Evolutionary conservation across 2,329 filamentous ascomycete genomes (phyloP).

Genomic region (Drechslerella coelobrocha): DNA sequence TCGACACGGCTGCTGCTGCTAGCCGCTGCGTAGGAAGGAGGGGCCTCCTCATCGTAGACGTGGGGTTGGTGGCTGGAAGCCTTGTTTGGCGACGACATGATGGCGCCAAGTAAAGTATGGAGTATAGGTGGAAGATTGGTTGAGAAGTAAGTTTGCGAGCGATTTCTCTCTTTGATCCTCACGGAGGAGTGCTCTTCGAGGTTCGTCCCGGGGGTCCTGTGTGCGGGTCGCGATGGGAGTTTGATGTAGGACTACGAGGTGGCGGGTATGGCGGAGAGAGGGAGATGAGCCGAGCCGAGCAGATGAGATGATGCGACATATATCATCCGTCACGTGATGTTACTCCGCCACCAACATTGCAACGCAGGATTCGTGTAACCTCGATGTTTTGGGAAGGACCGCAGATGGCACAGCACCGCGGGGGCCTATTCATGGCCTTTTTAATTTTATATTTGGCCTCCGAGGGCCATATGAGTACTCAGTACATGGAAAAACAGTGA

Average conservation of each 20-base stretch:
- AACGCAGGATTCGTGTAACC: neutral
- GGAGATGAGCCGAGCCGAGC: neutral
- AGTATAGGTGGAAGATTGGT: neutral
- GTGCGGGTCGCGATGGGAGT: slow-evolving; percentile 5
- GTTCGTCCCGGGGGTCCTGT: slow-evolving; percentile 15
- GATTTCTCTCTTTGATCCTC: too few relatives aligned
- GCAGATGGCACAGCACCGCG: too few relatives aligned
- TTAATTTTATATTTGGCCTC: too few relatives aligned
- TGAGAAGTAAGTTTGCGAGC: neutral
- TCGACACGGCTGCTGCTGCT: slow-evolving; percentile 40
- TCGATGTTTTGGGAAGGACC: neutral
- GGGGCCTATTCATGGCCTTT: too few relatives aligned
- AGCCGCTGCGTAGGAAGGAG: slow-evolving; percentile 42
- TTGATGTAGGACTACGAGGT: too few relatives aligned
- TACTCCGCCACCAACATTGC: slow-evolving; percentile 6
- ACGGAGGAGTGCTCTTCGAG: neutral
- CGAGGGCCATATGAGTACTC: too few relatives aligned
- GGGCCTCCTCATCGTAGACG: slow-evolving; percentile 46
- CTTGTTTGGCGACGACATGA: slow-evolving; percentile 43
- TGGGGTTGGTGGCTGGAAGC: slow-evolving; percentile 32
- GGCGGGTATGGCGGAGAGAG: slow-evolving; percentile 4
- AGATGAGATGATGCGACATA: slow-evolving; percentile 7
- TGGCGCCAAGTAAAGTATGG: neutral
- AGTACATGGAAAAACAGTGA: too few relatives aligned
- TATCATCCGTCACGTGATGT: neutral